phyloP scores from a whole-genome alignment of 805 yeast genomes.

The Wickerhamiella allomyrinae region DNA sequence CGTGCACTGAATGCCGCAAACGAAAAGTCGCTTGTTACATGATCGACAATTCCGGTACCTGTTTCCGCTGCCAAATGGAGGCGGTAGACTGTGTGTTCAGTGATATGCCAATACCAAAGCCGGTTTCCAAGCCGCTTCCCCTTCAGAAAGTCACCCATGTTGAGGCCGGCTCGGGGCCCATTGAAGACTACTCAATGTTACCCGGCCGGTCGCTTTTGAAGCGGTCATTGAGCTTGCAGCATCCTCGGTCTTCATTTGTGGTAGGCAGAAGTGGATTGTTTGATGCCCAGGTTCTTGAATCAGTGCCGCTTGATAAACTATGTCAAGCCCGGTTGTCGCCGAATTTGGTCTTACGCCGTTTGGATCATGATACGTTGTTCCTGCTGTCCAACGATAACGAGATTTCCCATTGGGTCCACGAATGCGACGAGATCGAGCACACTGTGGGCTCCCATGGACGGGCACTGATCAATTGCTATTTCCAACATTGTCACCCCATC shows the following conservation, averaged over 20 bases:
- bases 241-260: slow-evolving; percentile 77
- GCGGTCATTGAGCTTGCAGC: slow-evolving; percentile 62
- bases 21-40: slow-evolving; percentile 68
- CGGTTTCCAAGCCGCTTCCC: slow-evolving; percentile 23
- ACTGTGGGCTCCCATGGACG: slow-evolving; percentile 89
- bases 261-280: slow-evolving; percentile 81
- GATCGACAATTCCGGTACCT: slow-evolving; percentile 36
- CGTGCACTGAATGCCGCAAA: slow-evolving; percentile 77
- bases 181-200: slow-evolving; percentile 52
- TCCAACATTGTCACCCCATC: slow-evolving; percentile 76
- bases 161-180: slow-evolving; percentile 27
- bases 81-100: slow-evolving; percentile 61
- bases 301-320: slow-evolving; percentile 49
- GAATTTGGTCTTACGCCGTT: slow-evolving; percentile 58
- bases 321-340: slow-evolving; percentile 69
- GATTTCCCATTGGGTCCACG: slow-evolving; percentile 55
- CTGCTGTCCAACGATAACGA: slow-evolving; percentile 60
- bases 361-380: slow-evolving; percentile 62
- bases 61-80: slow-evolving; percentile 65
- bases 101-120: slow-evolving; percentile 25
- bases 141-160: slow-evolving; percentile 3
- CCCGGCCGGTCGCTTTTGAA: slow-evolving; percentile 51
- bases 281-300: slow-evolving; percentile 55
- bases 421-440: slow-evolving; percentile 70
- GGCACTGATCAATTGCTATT: slow-evolving; percentile 50